A percentile compares a stretch with the other conserved stretches of the same genome.
These are phyloP conservation scores for Candolleomyces eurysporus DNA, from an alignment of 768 basidiomycete species.

Conservation along the genomic window DNA sequence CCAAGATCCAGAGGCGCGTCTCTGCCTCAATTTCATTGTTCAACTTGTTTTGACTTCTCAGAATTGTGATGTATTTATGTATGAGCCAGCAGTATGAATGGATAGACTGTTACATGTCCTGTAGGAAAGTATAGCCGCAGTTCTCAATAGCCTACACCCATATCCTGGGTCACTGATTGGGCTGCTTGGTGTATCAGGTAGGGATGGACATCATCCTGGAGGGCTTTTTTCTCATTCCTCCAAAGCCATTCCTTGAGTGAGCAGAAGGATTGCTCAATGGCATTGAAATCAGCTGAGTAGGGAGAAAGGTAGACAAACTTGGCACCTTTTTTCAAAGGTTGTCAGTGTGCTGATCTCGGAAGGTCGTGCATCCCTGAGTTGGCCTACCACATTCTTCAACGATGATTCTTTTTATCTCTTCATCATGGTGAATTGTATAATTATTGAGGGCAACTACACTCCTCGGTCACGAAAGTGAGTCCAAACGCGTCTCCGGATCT, in stretches of 20 bases:
- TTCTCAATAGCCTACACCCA: conserved; percentile 20
- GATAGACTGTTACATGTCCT: not conserved
- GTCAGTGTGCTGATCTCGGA: not conserved
- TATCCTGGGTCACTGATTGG: conserved; percentile 14
- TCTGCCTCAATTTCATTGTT: too few relatives aligned
- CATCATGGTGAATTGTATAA: conserved; percentile 3
- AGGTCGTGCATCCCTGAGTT: not conserved
- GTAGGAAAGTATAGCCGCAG: conserved; percentile 17
- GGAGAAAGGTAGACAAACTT: conserved; percentile 1
- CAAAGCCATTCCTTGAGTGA: conserved; percentile 20
- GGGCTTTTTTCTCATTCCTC: conserved; percentile 13
- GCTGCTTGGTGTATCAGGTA: conserved; percentile 21
- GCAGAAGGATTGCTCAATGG: not conserved
- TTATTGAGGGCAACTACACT: conserved; percentile 5
- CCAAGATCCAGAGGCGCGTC: too few relatives aligned
- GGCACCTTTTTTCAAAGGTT: not conserved
- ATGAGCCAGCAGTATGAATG: not conserved
- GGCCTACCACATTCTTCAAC: not conserved
- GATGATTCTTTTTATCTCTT: not conserved
- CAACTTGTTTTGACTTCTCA: too few relatives aligned
- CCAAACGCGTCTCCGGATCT: too few relatives aligned
- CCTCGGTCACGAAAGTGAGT: too few relatives aligned
- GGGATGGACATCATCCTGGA: not conserved
- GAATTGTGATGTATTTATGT: not conserved
- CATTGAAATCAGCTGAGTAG: not conserved